A percentile compares a stretch with the other conserved stretches of the same genome.
These are phyloP conservation scores for Collybia sp. DNA, from an alignment of 768 basidiomycete genomes.

Conservation along the genomic window DNA sequence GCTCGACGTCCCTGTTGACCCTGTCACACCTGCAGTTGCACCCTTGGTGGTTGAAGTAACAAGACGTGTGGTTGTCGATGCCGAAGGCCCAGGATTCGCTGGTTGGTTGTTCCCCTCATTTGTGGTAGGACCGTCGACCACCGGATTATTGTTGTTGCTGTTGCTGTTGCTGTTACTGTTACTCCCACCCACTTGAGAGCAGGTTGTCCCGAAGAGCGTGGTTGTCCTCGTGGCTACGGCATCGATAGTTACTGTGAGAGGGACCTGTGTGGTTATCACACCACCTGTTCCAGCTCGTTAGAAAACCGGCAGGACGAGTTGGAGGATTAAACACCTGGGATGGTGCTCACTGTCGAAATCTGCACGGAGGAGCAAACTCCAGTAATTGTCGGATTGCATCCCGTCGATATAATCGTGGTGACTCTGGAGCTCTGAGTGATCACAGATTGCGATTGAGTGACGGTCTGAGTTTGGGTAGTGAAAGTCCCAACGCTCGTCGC, in stretches of 20 bases:
- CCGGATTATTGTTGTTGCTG: too few relatives aligned
- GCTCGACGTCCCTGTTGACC: slow-evolving; percentile 21
- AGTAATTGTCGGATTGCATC: too few relatives aligned
- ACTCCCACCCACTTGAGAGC: slow-evolving; percentile 5
- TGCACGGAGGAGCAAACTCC: too few relatives aligned
- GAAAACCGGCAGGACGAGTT: too few relatives aligned
- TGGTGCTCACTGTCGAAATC: too few relatives aligned
- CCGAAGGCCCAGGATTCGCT: slow-evolving; percentile 16
- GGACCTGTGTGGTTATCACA: slow-evolving; percentile 29
- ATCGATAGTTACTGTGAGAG: slow-evolving; percentile 30
- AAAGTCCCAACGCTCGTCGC: too few relatives aligned
- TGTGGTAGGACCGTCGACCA: neutral
- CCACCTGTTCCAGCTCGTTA: slow-evolving; percentile 6
- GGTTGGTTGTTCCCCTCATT: slow-evolving; percentile 5
- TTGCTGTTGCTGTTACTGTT: too few relatives aligned
- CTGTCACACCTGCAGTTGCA: slow-evolving; percentile 34
- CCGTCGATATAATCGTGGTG: too few relatives aligned
- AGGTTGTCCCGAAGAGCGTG: slow-evolving; percentile 39
- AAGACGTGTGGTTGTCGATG: slow-evolving; percentile 22
- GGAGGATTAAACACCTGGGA: too few relatives aligned
- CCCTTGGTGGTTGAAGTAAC: slow-evolving; percentile 27
- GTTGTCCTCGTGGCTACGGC: slow-evolving; percentile 24
- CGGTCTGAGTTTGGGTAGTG: too few relatives aligned
- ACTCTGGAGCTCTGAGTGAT: too few relatives aligned
- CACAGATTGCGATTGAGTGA: too few relatives aligned